These are phyloP conservation scores for Coemansia pectinata DNA, from an alignment of 192 early-diverging fungal genomes.

Conservation along the genomic window DNA sequence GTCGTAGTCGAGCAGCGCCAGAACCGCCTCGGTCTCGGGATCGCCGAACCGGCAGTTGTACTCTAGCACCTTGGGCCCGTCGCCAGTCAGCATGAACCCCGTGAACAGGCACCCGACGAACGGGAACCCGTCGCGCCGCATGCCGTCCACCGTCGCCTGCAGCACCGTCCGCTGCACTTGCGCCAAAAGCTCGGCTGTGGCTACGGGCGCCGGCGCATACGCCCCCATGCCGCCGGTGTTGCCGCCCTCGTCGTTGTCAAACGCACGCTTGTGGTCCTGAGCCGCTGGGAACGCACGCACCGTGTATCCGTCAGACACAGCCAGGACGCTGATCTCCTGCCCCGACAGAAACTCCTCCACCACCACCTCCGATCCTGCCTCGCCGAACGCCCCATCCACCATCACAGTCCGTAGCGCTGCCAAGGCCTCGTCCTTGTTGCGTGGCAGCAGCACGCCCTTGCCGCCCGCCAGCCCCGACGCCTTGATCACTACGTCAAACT, in stretches of 20 bases:
- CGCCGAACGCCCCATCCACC: slow-evolving; percentile 88
- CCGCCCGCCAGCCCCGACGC: slow-evolving; percentile 97
- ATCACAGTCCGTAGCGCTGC: slow-evolving; percentile 84
- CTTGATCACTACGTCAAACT: slow-evolving; percentile 83
- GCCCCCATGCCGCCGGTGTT: slow-evolving; percentile 99
- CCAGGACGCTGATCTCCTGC: slow-evolving; percentile 90
- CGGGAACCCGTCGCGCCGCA: slow-evolving; percentile 93
- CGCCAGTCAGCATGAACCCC: slow-evolving; percentile 91
- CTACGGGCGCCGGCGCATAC: slow-evolving; percentile 95
- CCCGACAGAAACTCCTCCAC: slow-evolving; percentile 94
- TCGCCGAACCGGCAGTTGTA: slow-evolving; percentile 99
- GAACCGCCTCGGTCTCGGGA: slow-evolving; percentile 94
- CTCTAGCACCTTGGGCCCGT: slow-evolving; percentile 93
- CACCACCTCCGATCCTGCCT: slow-evolving; percentile 88
- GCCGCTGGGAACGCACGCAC: slow-evolving; percentile 86
- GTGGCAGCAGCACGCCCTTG: slow-evolving; percentile 95
- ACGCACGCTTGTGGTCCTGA: slow-evolving; percentile 99
- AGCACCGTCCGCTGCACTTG: slow-evolving; percentile 77
- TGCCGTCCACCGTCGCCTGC: slow-evolving; percentile 92
- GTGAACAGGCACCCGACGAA: slow-evolving; percentile 98
- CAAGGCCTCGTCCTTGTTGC: slow-evolving; percentile 81
- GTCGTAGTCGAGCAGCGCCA: slow-evolving; percentile 81
- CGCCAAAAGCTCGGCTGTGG: slow-evolving; percentile 70
- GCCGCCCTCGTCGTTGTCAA: slow-evolving; percentile 89
- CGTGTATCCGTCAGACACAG: slow-evolving; percentile 95